These are phyloP conservation scores for Epichloe brachyelytri DNA, from an alignment of 2,329 filamentous ascomycete genomes.

Conservation along the genomic window DNA sequence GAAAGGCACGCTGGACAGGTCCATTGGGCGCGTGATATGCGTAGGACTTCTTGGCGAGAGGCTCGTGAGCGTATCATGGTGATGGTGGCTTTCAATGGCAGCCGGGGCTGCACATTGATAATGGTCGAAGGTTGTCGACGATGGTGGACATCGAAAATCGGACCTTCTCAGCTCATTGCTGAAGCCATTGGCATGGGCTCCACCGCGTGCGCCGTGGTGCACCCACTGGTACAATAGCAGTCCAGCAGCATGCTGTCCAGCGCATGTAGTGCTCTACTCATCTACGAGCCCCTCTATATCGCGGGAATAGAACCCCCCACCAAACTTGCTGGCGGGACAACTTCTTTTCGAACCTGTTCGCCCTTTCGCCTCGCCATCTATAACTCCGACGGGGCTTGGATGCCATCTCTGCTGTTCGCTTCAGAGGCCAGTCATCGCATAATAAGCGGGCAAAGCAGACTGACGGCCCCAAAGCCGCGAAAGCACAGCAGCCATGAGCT, in stretches of 20 bases:
- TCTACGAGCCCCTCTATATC: not conserved
- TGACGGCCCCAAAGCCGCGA: not conserved
- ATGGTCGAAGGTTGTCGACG: not conserved
- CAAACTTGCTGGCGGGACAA: not conserved
- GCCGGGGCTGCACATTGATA: not conserved
- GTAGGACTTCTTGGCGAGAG: conserved; percentile 7
- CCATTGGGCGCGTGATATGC: conserved; percentile 15
- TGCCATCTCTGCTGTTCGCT: not conserved
- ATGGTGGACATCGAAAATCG: not conserved
- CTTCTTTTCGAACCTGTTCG: not conserved
- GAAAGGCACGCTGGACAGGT: conserved; percentile 19
- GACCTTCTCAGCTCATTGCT: conserved; percentile 1
- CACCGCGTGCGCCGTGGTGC: not conserved
- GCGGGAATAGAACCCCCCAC: not conserved
- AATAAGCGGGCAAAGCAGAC: not conserved
- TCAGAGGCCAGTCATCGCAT: not conserved
- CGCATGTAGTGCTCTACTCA: no score
- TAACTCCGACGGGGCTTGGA: not conserved
- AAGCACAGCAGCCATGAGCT: conserved; percentile 40
- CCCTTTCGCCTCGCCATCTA: not conserved
- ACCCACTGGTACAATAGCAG: no score
- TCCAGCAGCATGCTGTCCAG: no score
- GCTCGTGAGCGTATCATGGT: conserved; percentile 20
- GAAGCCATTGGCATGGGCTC: not conserved
- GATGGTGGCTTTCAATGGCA: not conserved